Base-by-base conservation (phyloP, 2,329 filamentous ascomycete genomes). In the Simplicillium sp. region DNA sequence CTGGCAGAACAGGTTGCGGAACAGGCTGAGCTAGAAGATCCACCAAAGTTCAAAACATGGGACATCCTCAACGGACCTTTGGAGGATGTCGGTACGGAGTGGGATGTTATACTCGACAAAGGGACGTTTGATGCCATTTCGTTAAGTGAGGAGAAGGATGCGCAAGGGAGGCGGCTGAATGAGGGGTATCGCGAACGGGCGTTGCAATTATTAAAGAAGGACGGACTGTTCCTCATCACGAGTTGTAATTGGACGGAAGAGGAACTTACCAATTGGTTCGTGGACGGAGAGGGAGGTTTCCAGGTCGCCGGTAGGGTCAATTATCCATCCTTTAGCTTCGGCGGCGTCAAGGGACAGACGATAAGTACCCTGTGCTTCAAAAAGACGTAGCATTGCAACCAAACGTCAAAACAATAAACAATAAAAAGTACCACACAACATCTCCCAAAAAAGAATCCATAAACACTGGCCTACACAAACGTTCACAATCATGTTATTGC, bases 211-310 rank as follows among this genome's bases (percentile, higher is more conserved):
- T 73, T 97, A 39, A 79, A 77, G 51, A 65, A 63, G 1, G 82
- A 81, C 2, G 87, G 87, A 0, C 68, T 87, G 17, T 75, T 97
- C 51, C 62, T 96, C 44, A 77, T 98, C 40, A 97, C 92, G 41
- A 96, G 88, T 61, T 98, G 92, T 60, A 98, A 98, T 64, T 98
- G 92, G 92, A 97, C 90, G 1, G 88, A 92, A 66, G 75, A 80
- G 33, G 92, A 98, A 67, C 64, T 98, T 53, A 68, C 73, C 45
- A 65, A 64, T 13, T 97, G 90, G 88, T 92, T 97, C 57, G 78
- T 73, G 38, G 50, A 43, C 2, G 51, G 48, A 29, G 51, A 41
- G 3, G 51, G 39, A n/a, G 51, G 51, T 38, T 70, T 94, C 50
- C 66, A 68, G 45, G 75, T 80, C 42, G 80, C 76, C 40, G 80